A percentile compares a stretch with the other conserved stretches of the same genome.
Conservation (phyloP, 73 alveolate genomes). For the Tetrahymena elliotti region DNA sequence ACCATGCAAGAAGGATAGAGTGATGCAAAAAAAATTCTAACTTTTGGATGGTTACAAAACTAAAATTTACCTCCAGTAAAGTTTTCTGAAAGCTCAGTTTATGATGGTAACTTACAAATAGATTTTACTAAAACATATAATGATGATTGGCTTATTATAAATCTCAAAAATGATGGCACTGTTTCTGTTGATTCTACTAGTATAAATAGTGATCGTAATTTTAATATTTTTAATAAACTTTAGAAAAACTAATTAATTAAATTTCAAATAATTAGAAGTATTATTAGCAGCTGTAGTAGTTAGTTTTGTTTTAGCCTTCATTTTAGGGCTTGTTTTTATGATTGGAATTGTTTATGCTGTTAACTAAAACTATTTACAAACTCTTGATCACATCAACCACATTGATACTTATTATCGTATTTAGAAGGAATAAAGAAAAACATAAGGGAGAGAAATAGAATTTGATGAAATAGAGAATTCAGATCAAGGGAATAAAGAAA, state of each 20-base stretch:
- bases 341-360: not conserved
- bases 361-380: not conserved
- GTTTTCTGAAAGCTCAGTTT: not conserved
- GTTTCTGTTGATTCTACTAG: not conserved
- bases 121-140: not conserved
- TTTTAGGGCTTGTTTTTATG: not conserved
- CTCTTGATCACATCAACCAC: not conserved
- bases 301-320: not conserved
- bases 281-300: not conserved
- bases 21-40: not conserved
- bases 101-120: not conserved
- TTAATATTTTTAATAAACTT: not conserved
- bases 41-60: constrained; percentile 13
- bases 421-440: not conserved
- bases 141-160: constrained; percentile 12
- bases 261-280: not conserved
- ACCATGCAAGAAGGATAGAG: not conserved
- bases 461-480: not conserved
- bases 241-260: not conserved
- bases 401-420: not conserved
- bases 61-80: not conserved
- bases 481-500: not conserved
- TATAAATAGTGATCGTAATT: not conserved
- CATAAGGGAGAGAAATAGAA: not conserved
- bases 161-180: constrained; percentile 4